These are phyloP conservation scores for Cryptococcus sp. DNA, from an alignment of 1,284 basidiomycete species.

Conservation along the genomic window DNA sequence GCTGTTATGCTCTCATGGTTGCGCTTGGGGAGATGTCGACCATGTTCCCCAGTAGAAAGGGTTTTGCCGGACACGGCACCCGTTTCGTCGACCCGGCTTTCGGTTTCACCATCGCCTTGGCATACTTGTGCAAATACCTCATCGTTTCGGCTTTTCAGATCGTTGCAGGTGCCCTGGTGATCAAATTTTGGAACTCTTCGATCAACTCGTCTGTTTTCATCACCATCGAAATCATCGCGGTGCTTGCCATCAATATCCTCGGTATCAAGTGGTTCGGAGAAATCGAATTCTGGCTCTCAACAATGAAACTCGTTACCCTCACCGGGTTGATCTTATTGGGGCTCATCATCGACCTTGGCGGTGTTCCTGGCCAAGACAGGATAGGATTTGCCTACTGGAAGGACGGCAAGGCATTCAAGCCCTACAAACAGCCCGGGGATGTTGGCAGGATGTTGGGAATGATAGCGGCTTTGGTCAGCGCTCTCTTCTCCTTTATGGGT, in stretches of 20 bases:
- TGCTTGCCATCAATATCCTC: constrained; percentile 45
- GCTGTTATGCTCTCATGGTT: constrained; percentile 35
- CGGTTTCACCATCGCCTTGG: constrained; percentile 28
- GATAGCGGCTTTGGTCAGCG: constrained; percentile 43
- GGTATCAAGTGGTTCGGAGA: constrained; percentile 58
- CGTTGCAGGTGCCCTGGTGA: constrained; percentile 43
- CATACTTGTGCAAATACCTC: constrained; percentile 36
- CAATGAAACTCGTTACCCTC: constrained; percentile 56
- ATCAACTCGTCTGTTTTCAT: constrained; percentile 44
- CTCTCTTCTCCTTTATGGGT: constrained; percentile 55
- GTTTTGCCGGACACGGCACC: constrained; percentile 45
- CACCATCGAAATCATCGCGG: constrained; percentile 17
- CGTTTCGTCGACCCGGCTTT: constrained; percentile 47
- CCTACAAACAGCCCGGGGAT: constrained; percentile 23
- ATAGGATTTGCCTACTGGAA: constrained; percentile 59
- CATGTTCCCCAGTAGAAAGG: constrained; percentile 46
- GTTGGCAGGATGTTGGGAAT: constrained; percentile 35
- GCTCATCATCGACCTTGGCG: constrained; percentile 59
- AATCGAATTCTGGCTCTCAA: constrained; percentile 53
- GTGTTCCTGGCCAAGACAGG: constrained; percentile 58
- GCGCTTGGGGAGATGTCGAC: constrained; percentile 50
- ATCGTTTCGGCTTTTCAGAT: constrained; percentile 48
- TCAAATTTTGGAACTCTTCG: constrained; percentile 35
- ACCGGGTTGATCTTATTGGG: constrained; percentile 59
- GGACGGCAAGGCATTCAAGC: constrained; percentile 37